phyloP scores from a whole-genome alignment of 768 basidiomycete genomes.

The Mycena vitilis region DNA sequence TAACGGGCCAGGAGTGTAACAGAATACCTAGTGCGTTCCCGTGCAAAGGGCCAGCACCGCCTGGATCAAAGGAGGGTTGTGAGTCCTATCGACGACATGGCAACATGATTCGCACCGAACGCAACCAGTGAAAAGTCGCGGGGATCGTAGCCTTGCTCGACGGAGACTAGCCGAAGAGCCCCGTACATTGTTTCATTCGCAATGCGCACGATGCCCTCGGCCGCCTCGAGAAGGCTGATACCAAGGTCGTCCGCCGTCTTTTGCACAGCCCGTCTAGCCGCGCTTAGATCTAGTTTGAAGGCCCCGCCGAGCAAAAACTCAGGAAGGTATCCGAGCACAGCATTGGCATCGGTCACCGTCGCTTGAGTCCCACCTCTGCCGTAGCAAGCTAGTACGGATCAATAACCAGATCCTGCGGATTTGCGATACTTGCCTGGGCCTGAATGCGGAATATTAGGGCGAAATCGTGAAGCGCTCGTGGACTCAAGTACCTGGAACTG shows the following conservation, averaged over 20 bases:
- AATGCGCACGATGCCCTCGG: conserved; percentile 34
- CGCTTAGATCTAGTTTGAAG: conserved; percentile 35
- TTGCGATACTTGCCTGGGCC: not conserved
- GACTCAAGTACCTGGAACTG: conserved; percentile 24
- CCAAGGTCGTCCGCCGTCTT: conserved; percentile 33
- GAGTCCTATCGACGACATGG: no score
- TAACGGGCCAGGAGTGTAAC: conserved; percentile 29
- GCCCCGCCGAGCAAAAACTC: conserved; percentile 31
- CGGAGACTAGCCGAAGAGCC: conserved; percentile 30
- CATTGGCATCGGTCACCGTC: conserved; percentile 38
- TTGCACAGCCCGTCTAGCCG: conserved; percentile 32
- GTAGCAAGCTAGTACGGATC: conserved; percentile 31
- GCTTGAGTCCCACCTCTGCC: conserved; percentile 26
- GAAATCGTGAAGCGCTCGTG: no score
- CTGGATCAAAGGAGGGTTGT: no score
- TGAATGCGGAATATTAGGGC: no score
- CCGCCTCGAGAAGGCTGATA: conserved; percentile 32
- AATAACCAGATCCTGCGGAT: not conserved
- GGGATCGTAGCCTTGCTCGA: conserved; percentile 39
- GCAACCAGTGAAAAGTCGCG: conserved; percentile 36
- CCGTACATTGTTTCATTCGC: conserved; percentile 37
- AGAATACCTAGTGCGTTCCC: conserved; percentile 24
- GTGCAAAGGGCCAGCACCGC: conserved; percentile 29
- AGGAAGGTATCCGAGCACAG: conserved; percentile 37
- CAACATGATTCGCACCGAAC: conserved; percentile 13